Conservation (phyloP, 2,329 filamentous ascomycete genomes). For the Thelonectria olida region DNA sequence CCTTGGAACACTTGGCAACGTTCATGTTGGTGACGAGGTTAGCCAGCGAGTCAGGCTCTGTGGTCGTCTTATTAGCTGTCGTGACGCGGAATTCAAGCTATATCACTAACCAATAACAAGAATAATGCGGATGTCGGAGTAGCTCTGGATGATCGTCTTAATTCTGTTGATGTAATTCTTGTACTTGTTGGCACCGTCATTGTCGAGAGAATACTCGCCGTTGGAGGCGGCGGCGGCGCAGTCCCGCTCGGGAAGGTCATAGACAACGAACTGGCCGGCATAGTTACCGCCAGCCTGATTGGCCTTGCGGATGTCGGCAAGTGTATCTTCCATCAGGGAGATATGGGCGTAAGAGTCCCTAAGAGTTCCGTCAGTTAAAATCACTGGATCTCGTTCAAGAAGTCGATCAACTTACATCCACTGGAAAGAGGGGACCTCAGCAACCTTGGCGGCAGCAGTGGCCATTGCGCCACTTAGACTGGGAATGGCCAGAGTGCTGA, state of each 20-base stretch:
- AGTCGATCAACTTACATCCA: constrained; percentile 53
- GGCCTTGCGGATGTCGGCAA: constrained; percentile 53
- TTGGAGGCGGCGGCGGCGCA: constrained; percentile 66
- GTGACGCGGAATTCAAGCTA: accelerated
- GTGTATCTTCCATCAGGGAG: constrained; percentile 54
- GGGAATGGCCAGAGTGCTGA: constrained; percentile 67
- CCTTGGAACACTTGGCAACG: constrained; percentile 58
- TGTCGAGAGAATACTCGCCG: constrained; percentile 61
- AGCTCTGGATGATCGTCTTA: constrained; percentile 51
- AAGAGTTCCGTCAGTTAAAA: constrained; percentile 13
- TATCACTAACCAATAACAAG: constrained; percentile 53
- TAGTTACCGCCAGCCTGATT: constrained; percentile 51
- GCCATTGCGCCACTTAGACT: constrained; percentile 65
- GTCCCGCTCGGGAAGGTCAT: constrained; percentile 67
- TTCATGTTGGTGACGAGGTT: constrained; percentile 66
- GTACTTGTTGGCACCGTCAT: constrained; percentile 63
- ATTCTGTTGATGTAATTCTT: constrained; percentile 64
- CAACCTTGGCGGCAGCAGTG: constrained; percentile 60
- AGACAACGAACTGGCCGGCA: constrained; percentile 62
- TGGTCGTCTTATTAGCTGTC: not conserved
- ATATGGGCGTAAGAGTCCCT: constrained; percentile 62
- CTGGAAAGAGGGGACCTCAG: constrained; percentile 62
- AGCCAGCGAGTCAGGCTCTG: constrained; percentile 66
- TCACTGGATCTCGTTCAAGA: accelerated
- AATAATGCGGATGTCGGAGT: constrained; percentile 54